These are phyloP conservation scores for Penicillium sp. DNA, from an alignment of 2,329 filamentous ascomycete species.

Conservation along the genomic window DNA sequence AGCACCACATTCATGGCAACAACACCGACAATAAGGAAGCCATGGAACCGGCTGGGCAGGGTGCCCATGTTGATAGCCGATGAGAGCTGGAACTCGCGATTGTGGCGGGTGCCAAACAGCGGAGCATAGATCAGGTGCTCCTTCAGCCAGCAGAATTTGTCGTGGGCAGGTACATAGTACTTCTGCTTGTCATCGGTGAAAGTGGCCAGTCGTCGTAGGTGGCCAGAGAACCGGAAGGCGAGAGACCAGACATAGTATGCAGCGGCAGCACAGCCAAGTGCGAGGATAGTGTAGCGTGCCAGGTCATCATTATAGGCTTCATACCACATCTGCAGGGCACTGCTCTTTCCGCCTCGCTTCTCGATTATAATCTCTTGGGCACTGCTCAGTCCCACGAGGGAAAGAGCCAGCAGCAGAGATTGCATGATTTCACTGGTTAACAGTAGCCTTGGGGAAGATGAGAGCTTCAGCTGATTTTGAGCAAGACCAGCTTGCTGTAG, in stretches of 20 bases:
- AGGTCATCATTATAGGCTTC: conserved; percentile 60
- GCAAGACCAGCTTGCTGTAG: conserved; percentile 42
- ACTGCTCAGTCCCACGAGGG: conserved; percentile 38
- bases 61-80: conserved; percentile 53
- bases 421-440: conserved; percentile 29
- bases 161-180: conserved; percentile 71
- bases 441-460: background rate
- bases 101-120: conserved; percentile 52
- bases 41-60: conserved; percentile 55
- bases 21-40: conserved; percentile 48
- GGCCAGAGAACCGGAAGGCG: conserved; percentile 64
- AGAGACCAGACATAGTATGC: conserved; percentile 72
- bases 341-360: conserved; percentile 29
- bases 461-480: conserved; percentile 10
- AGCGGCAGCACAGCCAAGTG: conserved; percentile 68
- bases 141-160: conserved; percentile 70
- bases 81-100: conserved; percentile 53
- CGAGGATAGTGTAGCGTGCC: conserved; percentile 65
- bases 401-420: conserved; percentile 30
- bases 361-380: conserved; percentile 34
- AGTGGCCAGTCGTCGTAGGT: conserved; percentile 75
- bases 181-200: conserved; percentile 79
- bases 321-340: conserved; percentile 29
- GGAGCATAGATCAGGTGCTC: conserved; percentile 64
- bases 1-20: conserved; percentile 54